phyloP scores from a whole-genome alignment of 2,329 filamentous ascomycete genomes.

The Verticillium klebahnii region DNA sequence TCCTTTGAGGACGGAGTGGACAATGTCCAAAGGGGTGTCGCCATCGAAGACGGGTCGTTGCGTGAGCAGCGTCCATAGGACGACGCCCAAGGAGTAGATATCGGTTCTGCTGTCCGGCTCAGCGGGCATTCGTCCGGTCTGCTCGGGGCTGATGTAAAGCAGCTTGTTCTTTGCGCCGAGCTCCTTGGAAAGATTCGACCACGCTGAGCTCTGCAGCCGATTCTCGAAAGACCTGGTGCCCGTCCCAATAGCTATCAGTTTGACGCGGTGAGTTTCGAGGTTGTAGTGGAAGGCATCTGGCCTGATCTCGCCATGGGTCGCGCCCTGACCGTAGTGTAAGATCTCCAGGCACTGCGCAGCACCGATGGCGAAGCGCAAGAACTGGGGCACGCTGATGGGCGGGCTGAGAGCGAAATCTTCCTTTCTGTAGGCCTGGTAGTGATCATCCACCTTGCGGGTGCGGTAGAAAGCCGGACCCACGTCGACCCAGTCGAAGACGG shows the following conservation, averaged over 20 bases:
- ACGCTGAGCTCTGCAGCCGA: slow-evolving; percentile 78
- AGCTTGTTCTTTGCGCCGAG: slow-evolving; percentile 84
- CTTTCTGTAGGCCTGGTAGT: slow-evolving; percentile 39
- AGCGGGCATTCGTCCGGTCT: slow-evolving; percentile 87
- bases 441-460: slow-evolving; percentile 47
- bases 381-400: slow-evolving; percentile 67
- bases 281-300: slow-evolving; percentile 90
- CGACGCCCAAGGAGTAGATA: slow-evolving; percentile 84
- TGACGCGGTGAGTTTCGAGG: slow-evolving; percentile 63
- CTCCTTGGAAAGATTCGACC: slow-evolving; percentile 78
- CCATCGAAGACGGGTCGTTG: slow-evolving; percentile 78
- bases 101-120: slow-evolving; percentile 91
- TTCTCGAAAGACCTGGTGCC: slow-evolving; percentile 87
- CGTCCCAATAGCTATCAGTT: slow-evolving; percentile 79
- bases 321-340: slow-evolving; percentile 81
- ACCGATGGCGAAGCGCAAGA: slow-evolving; percentile 88
- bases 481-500: slow-evolving; percentile 64
- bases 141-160: slow-evolving; percentile 88
- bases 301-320: slow-evolving; percentile 86
- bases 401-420: slow-evolving; percentile 45
- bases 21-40: slow-evolving; percentile 77
- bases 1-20: slow-evolving; percentile 80
- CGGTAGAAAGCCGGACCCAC: slow-evolving; percentile 73
- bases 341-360: slow-evolving; percentile 82
- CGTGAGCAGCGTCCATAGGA: slow-evolving; percentile 83